A percentile compares a stretch with the other conserved stretches of the same genome.
phyloP scores from a whole-genome alignment of 192 early-diverging fungal genomes.

The Rhizophagus clarus region DNA sequence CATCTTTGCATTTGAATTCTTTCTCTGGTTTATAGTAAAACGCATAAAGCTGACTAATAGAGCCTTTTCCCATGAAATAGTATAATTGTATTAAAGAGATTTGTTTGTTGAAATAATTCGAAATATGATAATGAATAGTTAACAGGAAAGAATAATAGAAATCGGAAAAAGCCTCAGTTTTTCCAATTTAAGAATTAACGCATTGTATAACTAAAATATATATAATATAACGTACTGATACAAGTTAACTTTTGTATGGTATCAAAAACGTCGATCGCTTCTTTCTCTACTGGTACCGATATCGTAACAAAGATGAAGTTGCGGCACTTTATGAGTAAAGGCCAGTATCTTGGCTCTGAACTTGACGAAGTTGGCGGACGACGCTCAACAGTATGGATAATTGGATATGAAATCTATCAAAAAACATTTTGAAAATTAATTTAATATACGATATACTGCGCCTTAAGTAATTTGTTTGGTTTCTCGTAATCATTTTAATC shows the following conservation, averaged over 20 bases:
- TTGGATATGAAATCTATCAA: constrained; percentile 75
- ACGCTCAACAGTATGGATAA: constrained; percentile 81
- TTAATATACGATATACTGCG: not conserved
- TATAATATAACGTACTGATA: constrained; percentile 55
- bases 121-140: not conserved
- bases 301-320: constrained; percentile 81
- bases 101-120: not conserved
- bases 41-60: constrained; percentile 77
- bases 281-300: constrained; percentile 63
- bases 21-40: constrained; percentile 58
- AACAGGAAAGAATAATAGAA: not conserved
- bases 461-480: not conserved
- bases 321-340: constrained; percentile 71
- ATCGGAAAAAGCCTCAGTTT: not conserved
- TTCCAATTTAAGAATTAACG: not conserved
- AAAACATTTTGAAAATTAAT: not conserved
- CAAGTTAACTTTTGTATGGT: constrained; percentile 82
- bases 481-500: no score
- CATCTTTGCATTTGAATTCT: constrained; percentile 47
- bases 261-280: constrained; percentile 75
- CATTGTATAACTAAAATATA: not conserved
- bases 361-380: constrained; percentile 52
- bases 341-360: constrained; percentile 42
- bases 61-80: constrained; percentile 45
- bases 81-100: not conserved